A percentile compares a stretch with the other conserved stretches of the same genome.
Evolutionary conservation across 106 monocot genomes (phyloP).

Genomic region (Gastrodia elata): DNA sequence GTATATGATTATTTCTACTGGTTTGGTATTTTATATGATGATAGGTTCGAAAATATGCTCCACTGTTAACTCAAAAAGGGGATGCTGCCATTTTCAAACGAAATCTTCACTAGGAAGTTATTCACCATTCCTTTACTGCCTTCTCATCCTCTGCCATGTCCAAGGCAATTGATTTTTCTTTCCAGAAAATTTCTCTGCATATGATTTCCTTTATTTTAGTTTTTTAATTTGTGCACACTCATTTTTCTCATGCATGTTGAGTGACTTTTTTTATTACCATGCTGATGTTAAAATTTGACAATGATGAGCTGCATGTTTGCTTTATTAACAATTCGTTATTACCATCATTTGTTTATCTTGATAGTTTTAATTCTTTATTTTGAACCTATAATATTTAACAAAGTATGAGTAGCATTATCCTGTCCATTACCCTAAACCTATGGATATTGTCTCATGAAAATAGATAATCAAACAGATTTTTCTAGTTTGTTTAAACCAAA

Average conservation of each 20-base stretch:
- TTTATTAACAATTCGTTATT: background rate
- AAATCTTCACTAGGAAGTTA: slow-evolving; percentile 2
- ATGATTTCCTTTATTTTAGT: slow-evolving; percentile 1
- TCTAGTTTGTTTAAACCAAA: too few relatives aligned
- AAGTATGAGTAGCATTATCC: background rate
- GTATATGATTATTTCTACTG: background rate
- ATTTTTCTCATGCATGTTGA: background rate
- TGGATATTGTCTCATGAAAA: background rate
- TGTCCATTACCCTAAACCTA: background rate
- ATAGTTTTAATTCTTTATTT: background rate
- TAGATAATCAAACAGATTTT: too few relatives aligned
- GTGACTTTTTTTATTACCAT: background rate
- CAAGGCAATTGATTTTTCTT: slow-evolving; percentile 6
- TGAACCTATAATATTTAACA: too few relatives aligned
- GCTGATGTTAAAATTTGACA: background rate
- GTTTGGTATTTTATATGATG: background rate
- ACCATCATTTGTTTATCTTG: background rate
- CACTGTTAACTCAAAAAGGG: background rate
- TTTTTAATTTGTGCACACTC: background rate
- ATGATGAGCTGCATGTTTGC: background rate
- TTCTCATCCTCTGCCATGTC: slow-evolving; percentile 5
- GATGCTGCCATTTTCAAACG: slow-evolving; percentile 5
- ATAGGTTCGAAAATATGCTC: background rate
- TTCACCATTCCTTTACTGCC: background rate
- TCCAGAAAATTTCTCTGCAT: background rate